Conservation (phyloP, 768 basidiomycete species). For the Leucocoprinus sp. region DNA sequence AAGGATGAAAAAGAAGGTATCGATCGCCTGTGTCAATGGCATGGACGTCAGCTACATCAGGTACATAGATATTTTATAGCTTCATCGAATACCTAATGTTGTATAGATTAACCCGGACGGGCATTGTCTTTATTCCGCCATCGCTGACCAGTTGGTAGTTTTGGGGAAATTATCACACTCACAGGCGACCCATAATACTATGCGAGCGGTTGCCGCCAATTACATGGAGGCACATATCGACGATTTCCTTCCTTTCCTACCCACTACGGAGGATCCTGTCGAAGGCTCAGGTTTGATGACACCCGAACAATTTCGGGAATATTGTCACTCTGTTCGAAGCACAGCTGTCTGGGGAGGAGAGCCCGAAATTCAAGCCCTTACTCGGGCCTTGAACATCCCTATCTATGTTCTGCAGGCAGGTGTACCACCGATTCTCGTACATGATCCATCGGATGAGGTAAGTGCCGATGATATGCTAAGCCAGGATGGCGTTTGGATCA, state of each 20-base stretch:
- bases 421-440: conserved; percentile 75
- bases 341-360: conserved; percentile 97
- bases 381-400: conserved; percentile 69
- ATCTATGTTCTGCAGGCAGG: conserved; percentile 89
- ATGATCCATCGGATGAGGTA: conserved; percentile 44
- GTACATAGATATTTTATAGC: conserved; percentile 23
- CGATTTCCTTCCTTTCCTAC: conserved; percentile 91
- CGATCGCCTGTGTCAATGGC: conserved; percentile 50
- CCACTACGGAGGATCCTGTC: conserved; percentile 53
- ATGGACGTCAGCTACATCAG: conserved; percentile 60
- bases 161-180: conserved; percentile 54
- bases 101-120: conserved; percentile 89
- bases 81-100: neutral
- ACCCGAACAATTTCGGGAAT: conserved; percentile 52
- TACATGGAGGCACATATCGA: conserved; percentile 80
- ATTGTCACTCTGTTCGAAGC: conserved; percentile 70
- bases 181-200: conserved; percentile 50
- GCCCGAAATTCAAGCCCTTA: conserved; percentile 90
- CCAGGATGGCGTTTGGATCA: conserved; percentile 54
- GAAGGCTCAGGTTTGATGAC: conserved; percentile 67
- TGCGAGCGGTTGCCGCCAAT: conserved; percentile 63
- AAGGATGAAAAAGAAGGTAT: conserved; percentile 64
- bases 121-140: conserved; percentile 90
- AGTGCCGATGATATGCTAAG: conserved; percentile 20
- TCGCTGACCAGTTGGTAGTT: conserved; percentile 85